Percentiles rank a stretch among this genome's conserved stretches.
phyloP scores from a whole-genome alignment of 441 rosid genomes.

The Adansonia madagascariensis region DNA sequence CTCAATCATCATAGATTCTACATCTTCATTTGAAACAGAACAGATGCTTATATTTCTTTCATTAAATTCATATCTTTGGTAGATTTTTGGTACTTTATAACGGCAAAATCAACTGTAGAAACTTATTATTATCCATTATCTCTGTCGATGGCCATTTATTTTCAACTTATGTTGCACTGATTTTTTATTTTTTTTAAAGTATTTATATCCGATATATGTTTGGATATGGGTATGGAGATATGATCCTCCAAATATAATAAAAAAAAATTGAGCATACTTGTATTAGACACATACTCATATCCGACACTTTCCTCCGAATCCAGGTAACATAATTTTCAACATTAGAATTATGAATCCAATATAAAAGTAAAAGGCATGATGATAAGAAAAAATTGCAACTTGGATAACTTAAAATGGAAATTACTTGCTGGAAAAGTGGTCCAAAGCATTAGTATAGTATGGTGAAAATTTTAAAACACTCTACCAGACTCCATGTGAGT shows the following conservation, averaged over 20 bases:
- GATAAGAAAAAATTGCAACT: not conserved
- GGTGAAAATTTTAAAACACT: constrained; percentile 23
- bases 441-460: constrained; percentile 13
- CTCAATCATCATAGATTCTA: no score
- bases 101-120: not conserved
- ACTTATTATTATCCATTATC: not conserved
- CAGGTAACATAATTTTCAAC: no score
- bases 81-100: no score
- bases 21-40: no score
- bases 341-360: not conserved
- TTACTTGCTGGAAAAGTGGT: constrained; percentile 28
- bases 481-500: constrained; percentile 44
- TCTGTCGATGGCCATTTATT: not conserved
- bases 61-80: no score
- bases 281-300: no score
- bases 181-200: not conserved
- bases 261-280: no score
- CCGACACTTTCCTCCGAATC: no score
- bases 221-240: no score
- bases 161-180: not conserved
- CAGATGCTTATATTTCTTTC: no score
- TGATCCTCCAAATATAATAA: no score
- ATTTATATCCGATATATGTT: not conserved
- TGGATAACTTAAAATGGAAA: constrained; percentile 11
- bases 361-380: not conserved